These are phyloP conservation scores for Ceratobasidium sp. DNA, from an alignment of 1,284 basidiomycete genomes.

Conservation along the genomic window DNA sequence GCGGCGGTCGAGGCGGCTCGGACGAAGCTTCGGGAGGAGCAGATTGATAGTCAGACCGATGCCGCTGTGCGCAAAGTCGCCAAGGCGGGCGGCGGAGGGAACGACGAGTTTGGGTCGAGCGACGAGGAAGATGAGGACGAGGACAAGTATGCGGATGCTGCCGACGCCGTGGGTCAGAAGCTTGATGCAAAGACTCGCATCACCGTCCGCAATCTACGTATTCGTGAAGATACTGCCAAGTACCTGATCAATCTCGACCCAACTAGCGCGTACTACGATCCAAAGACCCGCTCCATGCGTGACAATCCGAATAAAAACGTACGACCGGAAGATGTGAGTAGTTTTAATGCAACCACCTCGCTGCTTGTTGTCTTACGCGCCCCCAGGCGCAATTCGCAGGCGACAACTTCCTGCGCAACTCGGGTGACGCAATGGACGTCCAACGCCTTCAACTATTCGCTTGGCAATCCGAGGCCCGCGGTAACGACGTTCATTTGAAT, in stretches of 20 bases:
- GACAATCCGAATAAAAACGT: conserved; percentile 86
- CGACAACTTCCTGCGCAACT: conserved; percentile 92
- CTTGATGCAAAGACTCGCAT: conserved; percentile 98
- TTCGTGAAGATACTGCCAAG: conserved; percentile 98
- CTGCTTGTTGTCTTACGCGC: neutral
- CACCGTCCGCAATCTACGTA: conserved; percentile 96
- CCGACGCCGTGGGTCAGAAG: conserved; percentile 97
- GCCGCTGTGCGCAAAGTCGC: conserved; percentile 82
- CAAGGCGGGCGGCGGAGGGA: conserved; percentile 72
- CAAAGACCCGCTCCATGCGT: conserved; percentile 99
- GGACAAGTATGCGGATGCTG: conserved; percentile 96
- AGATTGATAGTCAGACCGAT: conserved; percentile 93
- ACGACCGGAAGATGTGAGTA: conserved; percentile 80
- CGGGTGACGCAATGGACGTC: conserved; percentile 90
- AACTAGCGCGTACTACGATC: conserved; percentile 97
- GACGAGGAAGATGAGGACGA: conserved; percentile 95
- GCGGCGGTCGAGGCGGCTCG: conserved; percentile 91
- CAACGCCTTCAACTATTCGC: conserved; percentile 95
- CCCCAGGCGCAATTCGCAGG: conserved; percentile 86
- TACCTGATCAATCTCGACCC: conserved; percentile 97
- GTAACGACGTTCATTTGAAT: conserved; percentile 94
- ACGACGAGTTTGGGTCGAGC: conserved; percentile 94
- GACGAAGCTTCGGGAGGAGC: conserved; percentile 89
- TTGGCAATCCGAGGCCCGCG: conserved; percentile 92
- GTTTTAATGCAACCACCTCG: neutral